Conservation (phyloP, 2,329 filamentous ascomycete species). For the Hymenoscyphus fructigenus region DNA sequence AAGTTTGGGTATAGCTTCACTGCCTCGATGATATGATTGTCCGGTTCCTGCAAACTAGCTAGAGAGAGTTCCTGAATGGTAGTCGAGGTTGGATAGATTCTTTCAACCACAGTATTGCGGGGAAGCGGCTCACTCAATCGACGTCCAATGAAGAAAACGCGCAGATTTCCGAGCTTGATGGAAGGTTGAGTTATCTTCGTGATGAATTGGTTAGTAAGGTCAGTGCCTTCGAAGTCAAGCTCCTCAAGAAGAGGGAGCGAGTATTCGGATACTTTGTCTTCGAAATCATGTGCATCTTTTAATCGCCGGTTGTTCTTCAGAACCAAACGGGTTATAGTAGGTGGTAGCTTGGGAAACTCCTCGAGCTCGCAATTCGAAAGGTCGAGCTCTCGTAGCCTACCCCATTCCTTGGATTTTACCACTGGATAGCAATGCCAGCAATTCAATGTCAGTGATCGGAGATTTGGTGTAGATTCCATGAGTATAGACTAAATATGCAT, state of each 20-base stretch:
- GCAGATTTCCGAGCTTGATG: conserved; percentile 27
- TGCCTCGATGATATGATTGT: conserved; percentile 24
- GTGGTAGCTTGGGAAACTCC: conserved; percentile 28
- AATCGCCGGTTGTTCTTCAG: conserved; percentile 23
- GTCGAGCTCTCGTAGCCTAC: conserved; percentile 27
- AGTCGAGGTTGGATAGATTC: conserved; percentile 28
- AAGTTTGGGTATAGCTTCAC: conserved; percentile 31
- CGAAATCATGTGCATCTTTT: background rate
- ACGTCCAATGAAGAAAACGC: conserved; percentile 26
- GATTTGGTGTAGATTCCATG: conserved; percentile 24
- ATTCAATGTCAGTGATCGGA: conserved; percentile 21
- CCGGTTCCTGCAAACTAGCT: conserved; percentile 16
- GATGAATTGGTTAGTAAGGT: conserved; percentile 15
- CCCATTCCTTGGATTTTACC: conserved; percentile 15
- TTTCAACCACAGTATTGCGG: conserved; percentile 8
- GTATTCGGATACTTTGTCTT: conserved; percentile 9
- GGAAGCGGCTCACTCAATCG: conserved; percentile 11
- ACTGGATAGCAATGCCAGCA: conserved; percentile 17
- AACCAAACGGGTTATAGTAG: conserved; percentile 29
- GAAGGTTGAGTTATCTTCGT: conserved; percentile 21
- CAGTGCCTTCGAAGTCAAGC: conserved; percentile 27
- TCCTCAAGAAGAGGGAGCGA: conserved; percentile 31
- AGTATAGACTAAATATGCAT: conserved; percentile 21
- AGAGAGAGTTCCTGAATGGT: conserved; percentile 30
- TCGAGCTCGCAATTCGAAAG: conserved; percentile 22